phyloP scores from a whole-genome alignment of 2,329 filamentous ascomycete species.

The Verruconis gallopava region DNA sequence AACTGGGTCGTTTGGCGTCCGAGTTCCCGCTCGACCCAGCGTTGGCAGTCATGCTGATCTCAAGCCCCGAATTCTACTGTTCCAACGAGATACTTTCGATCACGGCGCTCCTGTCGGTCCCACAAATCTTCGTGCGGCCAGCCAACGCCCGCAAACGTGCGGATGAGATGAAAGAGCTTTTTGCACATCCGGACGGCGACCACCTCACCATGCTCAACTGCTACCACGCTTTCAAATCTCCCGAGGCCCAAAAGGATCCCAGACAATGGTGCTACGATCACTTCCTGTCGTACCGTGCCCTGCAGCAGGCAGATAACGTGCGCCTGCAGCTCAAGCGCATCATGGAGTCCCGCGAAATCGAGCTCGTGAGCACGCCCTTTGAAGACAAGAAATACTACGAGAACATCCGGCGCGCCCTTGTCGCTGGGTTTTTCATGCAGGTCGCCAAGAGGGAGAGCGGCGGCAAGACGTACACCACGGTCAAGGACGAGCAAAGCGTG shows the following conservation, averaged over 20 bases:
- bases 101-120: conserved; percentile 84
- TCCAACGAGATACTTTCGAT: conserved; percentile 96
- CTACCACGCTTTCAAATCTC: conserved; percentile 89
- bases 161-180: conserved; percentile 93
- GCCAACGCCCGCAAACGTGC: conserved; percentile 75
- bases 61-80: conserved; percentile 94
- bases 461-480: conserved; percentile 83
- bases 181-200: conserved; percentile 85
- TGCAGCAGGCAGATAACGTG: conserved; percentile 89
- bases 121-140: conserved; percentile 84
- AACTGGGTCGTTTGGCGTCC: conserved; percentile 73
- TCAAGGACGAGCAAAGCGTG: conserved; percentile 93
- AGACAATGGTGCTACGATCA: conserved; percentile 97
- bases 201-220: conserved; percentile 94
- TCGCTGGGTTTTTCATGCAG: conserved; percentile 98
- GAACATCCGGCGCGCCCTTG: conserved; percentile 86
- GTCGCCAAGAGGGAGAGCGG: conserved; percentile 84
- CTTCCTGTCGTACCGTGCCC: conserved; percentile 77
- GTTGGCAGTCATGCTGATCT: conserved; percentile 94
- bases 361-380: conserved; percentile 79
- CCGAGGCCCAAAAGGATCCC: conserved; percentile 54
- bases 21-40: conserved; percentile 92
- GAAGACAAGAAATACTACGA: conserved; percentile 96
- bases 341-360: conserved; percentile 84
- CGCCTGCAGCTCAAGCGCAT: conserved; percentile 84